A percentile compares a stretch with the other conserved stretches of the same genome.
Evolutionary conservation across 495 filamentous ascomycete species (phyloP).

Genomic region (Hapsidospora chrysogenum): DNA sequence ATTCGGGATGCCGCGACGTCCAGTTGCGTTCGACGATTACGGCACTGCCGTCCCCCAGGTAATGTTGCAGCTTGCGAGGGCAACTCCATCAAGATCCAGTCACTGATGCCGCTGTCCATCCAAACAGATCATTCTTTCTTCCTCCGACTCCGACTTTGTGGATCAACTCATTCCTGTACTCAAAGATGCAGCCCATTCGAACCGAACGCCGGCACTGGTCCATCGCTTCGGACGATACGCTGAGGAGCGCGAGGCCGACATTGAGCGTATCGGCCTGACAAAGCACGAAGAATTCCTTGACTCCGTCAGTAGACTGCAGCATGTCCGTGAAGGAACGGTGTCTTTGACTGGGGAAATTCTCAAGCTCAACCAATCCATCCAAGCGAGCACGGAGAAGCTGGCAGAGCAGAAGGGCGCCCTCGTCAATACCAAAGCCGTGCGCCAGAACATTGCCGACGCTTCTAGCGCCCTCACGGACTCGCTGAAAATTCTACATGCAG

Average conservation of each 20-base stretch:
- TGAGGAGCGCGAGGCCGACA: slow-evolving; percentile 72
- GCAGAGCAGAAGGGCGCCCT: slow-evolving; percentile 88
- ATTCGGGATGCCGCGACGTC: slow-evolving; percentile 5
- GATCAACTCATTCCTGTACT: slow-evolving; percentile 89
- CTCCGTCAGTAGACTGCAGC: slow-evolving; percentile 83
- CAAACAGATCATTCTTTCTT: slow-evolving; percentile 88
- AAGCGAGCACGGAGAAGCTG: slow-evolving; percentile 84
- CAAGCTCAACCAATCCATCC: slow-evolving; percentile 82
- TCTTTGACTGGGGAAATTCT: slow-evolving; percentile 81
- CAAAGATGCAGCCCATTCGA: slow-evolving; percentile 69
- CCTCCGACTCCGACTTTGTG: slow-evolving; percentile 84
- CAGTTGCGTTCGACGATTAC: slow-evolving; percentile 30
- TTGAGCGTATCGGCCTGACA: slow-evolving; percentile 84
- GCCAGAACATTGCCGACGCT: slow-evolving; percentile 96
- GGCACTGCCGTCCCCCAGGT: slow-evolving; percentile 35
- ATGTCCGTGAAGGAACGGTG: slow-evolving; percentile 77
- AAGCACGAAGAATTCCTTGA: slow-evolving; percentile 94
- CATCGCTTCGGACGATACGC: slow-evolving; percentile 68
- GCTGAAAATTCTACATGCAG: slow-evolving; percentile 75
- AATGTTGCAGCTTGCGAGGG: not conserved
- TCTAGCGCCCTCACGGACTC: slow-evolving; percentile 77
- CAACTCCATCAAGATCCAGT: too few species aligned
- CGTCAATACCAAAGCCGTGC: slow-evolving; percentile 76
- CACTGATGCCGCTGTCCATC: not conserved
- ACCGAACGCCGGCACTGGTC: slow-evolving; percentile 54